Conservation (phyloP, 2,329 filamentous ascomycete genomes). For the Cryphonectria carpinicola region DNA sequence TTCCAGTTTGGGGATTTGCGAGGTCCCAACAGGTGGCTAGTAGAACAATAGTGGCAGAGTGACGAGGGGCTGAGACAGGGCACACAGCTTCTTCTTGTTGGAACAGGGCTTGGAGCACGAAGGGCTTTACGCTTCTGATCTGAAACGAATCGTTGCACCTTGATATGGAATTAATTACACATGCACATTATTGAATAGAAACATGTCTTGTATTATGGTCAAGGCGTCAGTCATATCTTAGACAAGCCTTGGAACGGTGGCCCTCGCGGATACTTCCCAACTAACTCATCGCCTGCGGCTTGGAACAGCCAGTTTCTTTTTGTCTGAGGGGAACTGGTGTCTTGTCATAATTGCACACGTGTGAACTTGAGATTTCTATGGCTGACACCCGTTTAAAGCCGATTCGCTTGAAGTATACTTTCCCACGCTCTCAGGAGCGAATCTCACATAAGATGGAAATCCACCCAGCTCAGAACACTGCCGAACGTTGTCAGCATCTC, state of each 20-base stretch:
- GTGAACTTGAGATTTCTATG: neutral
- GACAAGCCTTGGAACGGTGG: neutral
- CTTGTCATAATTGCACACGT: neutral
- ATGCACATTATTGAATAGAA: neutral
- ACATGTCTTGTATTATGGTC: neutral
- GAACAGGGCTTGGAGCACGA: neutral
- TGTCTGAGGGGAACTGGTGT: neutral
- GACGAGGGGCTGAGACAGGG: neutral
- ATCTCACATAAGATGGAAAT: neutral
- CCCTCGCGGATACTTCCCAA: neutral
- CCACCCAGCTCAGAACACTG: neutral
- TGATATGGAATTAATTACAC: neutral
- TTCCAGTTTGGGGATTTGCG: neutral
- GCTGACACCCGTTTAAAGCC: too few species aligned
- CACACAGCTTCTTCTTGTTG: neutral
- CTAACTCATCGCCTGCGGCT: neutral
- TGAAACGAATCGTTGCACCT: neutral
- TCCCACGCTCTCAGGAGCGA: neutral
- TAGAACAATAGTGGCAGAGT: neutral
- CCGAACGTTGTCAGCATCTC: neutral
- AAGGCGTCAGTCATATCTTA: neutral
- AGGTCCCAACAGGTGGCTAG: neutral
- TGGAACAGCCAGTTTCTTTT: too few species aligned
- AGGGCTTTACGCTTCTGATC: neutral
- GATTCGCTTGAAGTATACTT: neutral